phyloP scores from a whole-genome alignment of 192 early-diverging fungal genomes.

The Coemansia sp. region DNA sequence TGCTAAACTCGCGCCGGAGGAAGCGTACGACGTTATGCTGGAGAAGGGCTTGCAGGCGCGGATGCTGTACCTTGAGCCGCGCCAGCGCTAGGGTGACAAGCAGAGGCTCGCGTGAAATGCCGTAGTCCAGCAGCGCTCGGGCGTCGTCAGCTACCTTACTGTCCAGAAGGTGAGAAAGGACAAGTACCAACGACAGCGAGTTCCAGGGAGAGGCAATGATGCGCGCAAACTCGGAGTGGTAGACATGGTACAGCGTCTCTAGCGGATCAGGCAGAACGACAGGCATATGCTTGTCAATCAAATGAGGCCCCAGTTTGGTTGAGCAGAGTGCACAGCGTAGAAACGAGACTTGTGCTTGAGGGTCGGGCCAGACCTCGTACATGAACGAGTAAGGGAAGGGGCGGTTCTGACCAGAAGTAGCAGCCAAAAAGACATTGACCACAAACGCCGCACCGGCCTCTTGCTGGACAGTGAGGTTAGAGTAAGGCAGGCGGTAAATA shows the following conservation, averaged over 20 bases:
- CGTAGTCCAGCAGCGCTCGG: conserved; percentile 41
- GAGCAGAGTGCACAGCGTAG: conserved; percentile 38
- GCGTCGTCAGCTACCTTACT: conserved; percentile 51
- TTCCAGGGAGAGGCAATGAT: conserved; percentile 55
- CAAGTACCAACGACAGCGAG: conserved; percentile 54
- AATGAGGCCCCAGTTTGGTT: conserved; percentile 19
- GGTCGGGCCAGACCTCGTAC: conserved; percentile 55
- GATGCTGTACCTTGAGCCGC: conserved; percentile 56
- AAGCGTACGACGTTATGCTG: conserved; percentile 55
- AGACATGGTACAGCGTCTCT: conserved; percentile 49
- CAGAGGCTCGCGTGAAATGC: conserved; percentile 47
- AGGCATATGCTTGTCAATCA: conserved; percentile 55
- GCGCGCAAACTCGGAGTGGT: conserved; percentile 46
- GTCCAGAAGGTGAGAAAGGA: conserved; percentile 50
- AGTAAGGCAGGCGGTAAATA: conserved; percentile 43
- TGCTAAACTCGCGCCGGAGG: conserved; percentile 42
- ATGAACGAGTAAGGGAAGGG: conserved; percentile 54
- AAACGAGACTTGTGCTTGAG: conserved; percentile 47
- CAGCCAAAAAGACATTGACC: conserved; percentile 35
- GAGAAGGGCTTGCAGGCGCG: conserved; percentile 52
- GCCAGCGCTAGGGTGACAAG: conserved; percentile 54
- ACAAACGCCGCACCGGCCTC: conserved; percentile 49
- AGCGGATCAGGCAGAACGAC: conserved; percentile 41
- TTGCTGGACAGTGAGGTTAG: conserved; percentile 31
- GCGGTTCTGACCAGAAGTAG: conserved; percentile 39